These are phyloP conservation scores for Xylaria sp. DNA, from an alignment of 2,329 filamentous ascomycete genomes.

Conservation along the genomic window DNA sequence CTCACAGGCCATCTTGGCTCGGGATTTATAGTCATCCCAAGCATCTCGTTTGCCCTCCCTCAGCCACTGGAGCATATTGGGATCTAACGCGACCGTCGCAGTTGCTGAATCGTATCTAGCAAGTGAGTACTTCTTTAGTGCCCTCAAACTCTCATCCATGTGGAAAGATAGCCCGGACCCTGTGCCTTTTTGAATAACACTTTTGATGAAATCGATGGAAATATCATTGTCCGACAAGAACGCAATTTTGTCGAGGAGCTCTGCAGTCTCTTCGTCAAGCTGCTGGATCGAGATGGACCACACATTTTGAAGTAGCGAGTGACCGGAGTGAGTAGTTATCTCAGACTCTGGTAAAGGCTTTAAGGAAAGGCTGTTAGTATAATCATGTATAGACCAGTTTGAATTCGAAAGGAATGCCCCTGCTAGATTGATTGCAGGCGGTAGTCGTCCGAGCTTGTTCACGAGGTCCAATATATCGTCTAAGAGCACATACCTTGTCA, in stretches of 20 bases:
- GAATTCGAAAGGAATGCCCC: neutral
- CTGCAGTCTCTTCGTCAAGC: neutral
- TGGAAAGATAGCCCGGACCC: neutral
- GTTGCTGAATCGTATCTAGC: neutral
- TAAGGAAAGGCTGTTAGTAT: neutral
- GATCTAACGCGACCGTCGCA: neutral
- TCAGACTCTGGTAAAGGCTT: neutral
- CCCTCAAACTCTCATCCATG: neutral
- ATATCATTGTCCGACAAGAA: slow-evolving; percentile 1
- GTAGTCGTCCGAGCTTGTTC: slow-evolving; percentile 3
- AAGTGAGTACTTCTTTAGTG: neutral
- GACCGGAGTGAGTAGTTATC: neutral
- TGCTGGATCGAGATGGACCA: neutral
- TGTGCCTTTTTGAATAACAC: neutral
- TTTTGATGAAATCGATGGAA: neutral
- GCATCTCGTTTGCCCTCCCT: neutral
- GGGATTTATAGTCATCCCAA: neutral
- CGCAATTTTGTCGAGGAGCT: neutral
- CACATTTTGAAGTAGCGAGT: neutral
- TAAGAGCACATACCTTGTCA: neutral
- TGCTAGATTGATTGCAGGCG: slow-evolving; percentile 1
- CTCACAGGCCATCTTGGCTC: neutral
- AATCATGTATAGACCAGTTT: neutral
- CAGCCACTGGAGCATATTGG: neutral
- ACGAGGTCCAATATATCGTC: neutral